Base-by-base conservation (phyloP, 2,329 filamentous ascomycete species). In the Fusarium mexicanum region DNA sequence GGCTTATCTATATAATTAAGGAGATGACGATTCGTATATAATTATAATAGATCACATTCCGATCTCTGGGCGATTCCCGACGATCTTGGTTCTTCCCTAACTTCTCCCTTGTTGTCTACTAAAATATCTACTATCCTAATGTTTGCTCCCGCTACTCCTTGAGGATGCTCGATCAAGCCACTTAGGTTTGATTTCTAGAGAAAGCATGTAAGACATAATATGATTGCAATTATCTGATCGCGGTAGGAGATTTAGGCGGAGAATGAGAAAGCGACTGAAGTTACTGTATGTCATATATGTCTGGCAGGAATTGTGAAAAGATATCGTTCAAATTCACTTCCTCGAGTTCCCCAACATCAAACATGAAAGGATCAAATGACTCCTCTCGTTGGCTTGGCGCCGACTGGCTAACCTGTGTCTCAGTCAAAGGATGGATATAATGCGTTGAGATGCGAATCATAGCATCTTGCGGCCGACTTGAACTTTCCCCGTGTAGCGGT, bases 241-340 rank as follows among this genome's bases (percentile, higher is more conserved):
- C 22, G 16, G 4, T 4, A 13, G 18, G 22, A 14, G 9, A 14
- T 10, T 4, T 17, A 8, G 7, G 7, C 9, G 13, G 13, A 37
- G 20, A 8, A 5, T 9, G 3, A 37, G n/a, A 11, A 22, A 22
- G 31, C 2, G 12, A 20, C 10, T 18, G 5, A 16, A 3, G 14
- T 33, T 26, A 64, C 17, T 43, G 26, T 31, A 46, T 24, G 8
- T 54, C 55, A 8, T 62, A 38, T 8, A 38, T 22, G 14, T 44
- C 58, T 10, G 65, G 64, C 13, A 62, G 18, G 22, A 61, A 62
- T 22, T 47, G 50, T 2, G 54, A 48, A 10, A 68, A 68, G 3
- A 68, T 53, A 16, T 63, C 64, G 4, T 68, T 65, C 24, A 68
- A 13, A 12, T 63, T 68, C 17, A 69, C 41, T 8, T 69, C 55